Conservation (phyloP, 768 basidiomycete species). For the Clitopilus passeckerianus region DNA sequence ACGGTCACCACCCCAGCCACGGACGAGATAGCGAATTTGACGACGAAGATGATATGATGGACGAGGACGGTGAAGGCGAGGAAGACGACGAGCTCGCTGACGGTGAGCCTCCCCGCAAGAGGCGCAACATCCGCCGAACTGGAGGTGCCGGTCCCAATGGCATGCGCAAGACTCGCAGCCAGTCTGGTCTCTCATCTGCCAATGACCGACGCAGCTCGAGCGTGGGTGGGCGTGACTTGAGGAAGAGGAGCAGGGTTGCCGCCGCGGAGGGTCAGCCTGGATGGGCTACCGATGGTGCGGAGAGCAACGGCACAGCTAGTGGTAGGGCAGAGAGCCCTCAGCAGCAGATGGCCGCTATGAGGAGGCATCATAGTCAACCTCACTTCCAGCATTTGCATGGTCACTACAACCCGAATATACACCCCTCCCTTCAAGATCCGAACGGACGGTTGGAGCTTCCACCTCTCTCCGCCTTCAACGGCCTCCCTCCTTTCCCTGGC, state of each 20-base stretch:
- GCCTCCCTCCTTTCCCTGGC: constrained; percentile 1
- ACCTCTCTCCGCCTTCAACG: constrained; percentile 40
- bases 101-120: constrained; percentile 51
- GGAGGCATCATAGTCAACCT: constrained; percentile 6
- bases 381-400: constrained; percentile 3
- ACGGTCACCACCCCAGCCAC: constrained; percentile 14
- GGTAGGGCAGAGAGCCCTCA: background rate
- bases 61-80: constrained; percentile 38
- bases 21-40: constrained; percentile 31
- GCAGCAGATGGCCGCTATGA: background rate
- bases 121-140: constrained; percentile 41
- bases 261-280: background rate
- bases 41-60: constrained; percentile 36
- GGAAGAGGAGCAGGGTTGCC: background rate
- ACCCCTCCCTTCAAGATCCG: constrained; percentile 6
- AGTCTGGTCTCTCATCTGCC: constrained; percentile 6
- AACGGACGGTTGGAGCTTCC: constrained; percentile 58
- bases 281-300: background rate
- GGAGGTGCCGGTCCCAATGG: constrained; percentile 15
- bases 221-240: constrained; percentile 7
- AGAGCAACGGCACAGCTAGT: background rate
- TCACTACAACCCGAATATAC: constrained; percentile 6
- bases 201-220: constrained; percentile 10
- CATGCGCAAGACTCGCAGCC: constrained; percentile 26
- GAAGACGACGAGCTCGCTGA: constrained; percentile 37